A percentile compares a stretch with the other conserved stretches of the same genome.
These are phyloP conservation scores for Inga laurina DNA, from an alignment of 306 rosid species.

Conservation along the genomic window DNA sequence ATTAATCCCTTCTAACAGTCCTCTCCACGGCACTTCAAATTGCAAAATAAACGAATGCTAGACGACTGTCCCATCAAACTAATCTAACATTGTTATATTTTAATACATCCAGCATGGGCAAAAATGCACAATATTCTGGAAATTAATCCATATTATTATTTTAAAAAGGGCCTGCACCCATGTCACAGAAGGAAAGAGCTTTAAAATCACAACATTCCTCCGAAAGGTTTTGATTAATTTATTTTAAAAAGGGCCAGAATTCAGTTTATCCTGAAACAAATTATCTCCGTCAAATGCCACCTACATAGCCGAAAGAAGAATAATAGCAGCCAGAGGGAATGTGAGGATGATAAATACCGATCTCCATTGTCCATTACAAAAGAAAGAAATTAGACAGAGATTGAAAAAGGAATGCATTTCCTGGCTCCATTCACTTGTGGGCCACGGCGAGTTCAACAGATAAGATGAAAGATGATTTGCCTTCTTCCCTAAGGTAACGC, in stretches of 20 bases:
- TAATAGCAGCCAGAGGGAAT: background rate
- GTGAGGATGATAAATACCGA: background rate
- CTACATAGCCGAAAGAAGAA: background rate
- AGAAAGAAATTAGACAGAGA: background rate
- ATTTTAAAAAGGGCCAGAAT: background rate
- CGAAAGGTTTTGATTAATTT: too few species aligned
- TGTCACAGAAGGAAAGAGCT: background rate
- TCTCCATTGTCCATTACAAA: conserved; percentile 17
- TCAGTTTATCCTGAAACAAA: background rate
- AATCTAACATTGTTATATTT: background rate
- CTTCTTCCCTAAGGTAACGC: conserved; percentile 76
- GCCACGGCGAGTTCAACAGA: conserved; percentile 79
- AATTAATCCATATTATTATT: background rate
- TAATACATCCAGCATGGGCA: background rate
- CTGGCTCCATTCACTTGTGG: conserved; percentile 37
- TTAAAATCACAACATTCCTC: too few species aligned
- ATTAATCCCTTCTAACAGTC: background rate
- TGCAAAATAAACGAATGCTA: background rate
- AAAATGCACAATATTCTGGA: background rate
- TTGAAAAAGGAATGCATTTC: conserved; percentile 7
- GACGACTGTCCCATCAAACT: background rate
- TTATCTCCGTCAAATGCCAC: background rate
- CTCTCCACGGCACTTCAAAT: background rate
- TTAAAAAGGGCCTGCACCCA: background rate
- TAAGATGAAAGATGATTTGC: conserved; percentile 72